These are phyloP conservation scores for Ramalina peruviana DNA, from an alignment of 495 filamentous ascomycete genomes.

Conservation along the genomic window DNA sequence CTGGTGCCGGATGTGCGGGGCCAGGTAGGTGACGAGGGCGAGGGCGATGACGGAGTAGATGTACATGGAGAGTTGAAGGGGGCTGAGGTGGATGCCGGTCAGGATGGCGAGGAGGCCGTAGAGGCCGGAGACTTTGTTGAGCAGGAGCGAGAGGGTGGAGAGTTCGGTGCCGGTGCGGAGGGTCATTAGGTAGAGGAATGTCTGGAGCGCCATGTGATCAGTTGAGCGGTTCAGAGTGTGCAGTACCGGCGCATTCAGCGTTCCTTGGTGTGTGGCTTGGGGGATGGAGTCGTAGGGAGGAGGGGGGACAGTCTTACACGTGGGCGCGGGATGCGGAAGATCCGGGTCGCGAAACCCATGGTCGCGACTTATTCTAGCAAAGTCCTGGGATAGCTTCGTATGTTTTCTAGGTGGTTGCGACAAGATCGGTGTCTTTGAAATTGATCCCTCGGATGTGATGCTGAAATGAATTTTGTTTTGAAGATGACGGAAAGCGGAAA, in stretches of 20 bases:
- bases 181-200: slow-evolving; percentile 72
- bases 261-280: not conserved
- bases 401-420: no score
- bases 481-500: not conserved
- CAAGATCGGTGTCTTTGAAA: no score
- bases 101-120: slow-evolving; percentile 79
- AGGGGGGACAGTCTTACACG: slow-evolving; percentile 25
- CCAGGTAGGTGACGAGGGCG: slow-evolving; percentile 42
- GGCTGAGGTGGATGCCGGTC: slow-evolving; percentile 54
- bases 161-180: slow-evolving; percentile 74
- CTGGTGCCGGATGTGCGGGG: slow-evolving; percentile 56
- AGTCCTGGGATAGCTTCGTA: no score
- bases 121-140: slow-evolving; percentile 80
- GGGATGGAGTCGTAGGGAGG: not conserved
- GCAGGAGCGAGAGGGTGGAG: slow-evolving; percentile 59
- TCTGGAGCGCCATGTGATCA: slow-evolving; percentile 26
- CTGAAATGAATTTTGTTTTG: not conserved
- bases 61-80: slow-evolving; percentile 66
- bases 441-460: no score
- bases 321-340: slow-evolving; percentile 43
- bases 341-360: slow-evolving; percentile 11
- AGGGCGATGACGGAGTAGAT: slow-evolving; percentile 65
- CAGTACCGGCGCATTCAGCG: not conserved
- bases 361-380: not conserved
- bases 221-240: not conserved